Base-by-base conservation (phyloP, 2,329 filamentous ascomycete genomes). In the Penicillium thymicola region DNA sequence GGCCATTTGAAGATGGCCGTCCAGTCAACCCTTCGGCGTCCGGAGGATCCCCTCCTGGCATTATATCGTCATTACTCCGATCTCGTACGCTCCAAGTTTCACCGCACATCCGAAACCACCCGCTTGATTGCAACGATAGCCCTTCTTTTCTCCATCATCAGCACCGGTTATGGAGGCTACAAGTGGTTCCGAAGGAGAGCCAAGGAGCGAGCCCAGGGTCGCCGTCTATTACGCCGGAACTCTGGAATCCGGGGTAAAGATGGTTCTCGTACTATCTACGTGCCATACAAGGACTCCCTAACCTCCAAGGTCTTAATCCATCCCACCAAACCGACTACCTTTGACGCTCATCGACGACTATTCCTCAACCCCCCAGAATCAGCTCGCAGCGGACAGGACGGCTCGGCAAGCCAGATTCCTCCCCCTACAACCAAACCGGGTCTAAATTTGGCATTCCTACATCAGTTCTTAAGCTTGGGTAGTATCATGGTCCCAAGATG, bases 401-500 rank as follows among this genome's bases (percentile, higher is more conserved):
- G 83, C 21, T 69, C 74, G 5, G 67, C 71, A 43, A 80, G 78
- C 36, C 82, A 85, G 42, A 90, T 95, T 6, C 94, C 94, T 16
- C 90, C 92, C 2, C 84, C 90, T 10, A 90, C 96, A 72, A 93
- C 92, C 3, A 97, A 96, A 73, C 92, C 94, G 0, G 94, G 94
- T 0, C 78, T 99, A 38, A 99, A 99, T 70, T 81, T 99, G 57
- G 94, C 94, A 11, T 99, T 99, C 68, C 75, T 99, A 51, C 94
- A 99, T 72, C 94, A 99, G 75, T 97, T 99, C 67, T 81, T 97
- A 50, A 97, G 93, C 69, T 78, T 99, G 53, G 85, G 97, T 78
- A 97, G 92, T 76, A 97, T 99, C 70, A 96, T 97, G 91, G 89
- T 99, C 60, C 94, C 94, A 6, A 82, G 93, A 61, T 96, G 93